Percentiles rank a stretch among this genome's conserved stretches.
Conservation (phyloP, 2,329 filamentous ascomycete species). For the Ustulina deusta region DNA sequence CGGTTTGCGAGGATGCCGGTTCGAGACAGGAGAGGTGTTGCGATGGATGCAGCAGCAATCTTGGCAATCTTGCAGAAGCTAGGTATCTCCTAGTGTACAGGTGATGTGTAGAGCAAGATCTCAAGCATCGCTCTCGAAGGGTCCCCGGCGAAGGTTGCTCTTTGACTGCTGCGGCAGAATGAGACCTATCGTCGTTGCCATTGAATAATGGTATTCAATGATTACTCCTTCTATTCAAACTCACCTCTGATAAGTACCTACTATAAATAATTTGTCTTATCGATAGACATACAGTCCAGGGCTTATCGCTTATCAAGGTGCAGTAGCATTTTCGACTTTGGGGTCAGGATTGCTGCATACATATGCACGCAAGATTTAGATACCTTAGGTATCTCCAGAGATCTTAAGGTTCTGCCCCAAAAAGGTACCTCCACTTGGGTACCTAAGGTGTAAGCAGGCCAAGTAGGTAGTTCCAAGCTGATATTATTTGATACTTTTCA, state of each 20-base stretch:
- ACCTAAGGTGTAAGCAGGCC: too few relatives aligned
- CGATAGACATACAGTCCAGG: constrained; percentile 10
- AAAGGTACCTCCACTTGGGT: neutral
- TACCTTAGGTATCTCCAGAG: neutral
- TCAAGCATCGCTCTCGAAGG: too few relatives aligned
- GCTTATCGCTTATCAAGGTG: constrained; percentile 15
- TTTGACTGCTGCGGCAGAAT: too few relatives aligned
- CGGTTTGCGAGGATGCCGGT: neutral
- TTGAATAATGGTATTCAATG: neutral
- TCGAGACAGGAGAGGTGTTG: neutral
- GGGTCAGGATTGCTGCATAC: constrained; percentile 23
- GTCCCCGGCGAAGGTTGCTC: too few relatives aligned
- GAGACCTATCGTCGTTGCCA: neutral
- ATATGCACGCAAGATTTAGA: constrained; percentile 11
- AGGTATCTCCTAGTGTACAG: too few relatives aligned
- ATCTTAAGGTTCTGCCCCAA: neutral
- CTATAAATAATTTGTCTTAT: constrained; percentile 20
- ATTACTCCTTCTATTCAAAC: neutral
- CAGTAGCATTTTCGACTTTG: neutral
- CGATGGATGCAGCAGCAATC: too few relatives aligned
- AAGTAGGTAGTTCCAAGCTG: too few relatives aligned
- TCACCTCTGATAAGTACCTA: neutral
- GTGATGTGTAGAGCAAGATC: too few relatives aligned
- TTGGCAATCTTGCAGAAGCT: too few relatives aligned
- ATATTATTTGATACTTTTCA: too few relatives aligned